phyloP scores from a whole-genome alignment of 257 asterid genomes.

The Cruciata laevipes region DNA sequence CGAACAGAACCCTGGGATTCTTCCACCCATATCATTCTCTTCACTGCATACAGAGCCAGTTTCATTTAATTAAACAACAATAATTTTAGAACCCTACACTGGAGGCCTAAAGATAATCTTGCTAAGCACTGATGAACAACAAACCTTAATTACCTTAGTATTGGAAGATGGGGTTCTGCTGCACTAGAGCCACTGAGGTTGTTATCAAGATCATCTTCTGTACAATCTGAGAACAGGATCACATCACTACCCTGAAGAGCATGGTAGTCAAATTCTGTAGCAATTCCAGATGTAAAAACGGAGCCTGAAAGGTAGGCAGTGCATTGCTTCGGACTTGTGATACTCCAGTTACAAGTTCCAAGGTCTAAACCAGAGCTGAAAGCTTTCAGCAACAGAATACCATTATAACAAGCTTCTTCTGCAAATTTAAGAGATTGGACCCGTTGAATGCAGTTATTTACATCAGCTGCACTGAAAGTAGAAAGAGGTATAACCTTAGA shows the following conservation, averaged over 20 bases:
- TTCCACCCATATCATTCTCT: conserved; percentile 27
- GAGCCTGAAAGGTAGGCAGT: conserved; percentile 64
- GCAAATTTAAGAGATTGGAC: conserved; percentile 64
- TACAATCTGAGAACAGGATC: conserved; percentile 57
- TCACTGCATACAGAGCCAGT: conserved; percentile 16
- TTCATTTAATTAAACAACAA: background rate
- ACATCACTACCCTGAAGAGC: conserved; percentile 60
- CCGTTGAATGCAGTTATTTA: conserved; percentile 68
- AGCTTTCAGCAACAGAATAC: conserved; percentile 58
- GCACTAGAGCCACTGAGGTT: conserved; percentile 21
- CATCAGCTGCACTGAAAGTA: conserved; percentile 75
- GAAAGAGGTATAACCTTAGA: conserved; percentile 20
- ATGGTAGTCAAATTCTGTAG: conserved; percentile 51
- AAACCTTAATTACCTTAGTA: conserved; percentile 32
- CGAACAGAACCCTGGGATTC: conserved; percentile 21
- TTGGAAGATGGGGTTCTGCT: conserved; percentile 20
- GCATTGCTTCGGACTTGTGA: conserved; percentile 54
- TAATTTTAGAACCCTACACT: background rate
- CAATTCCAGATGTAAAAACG: conserved; percentile 39
- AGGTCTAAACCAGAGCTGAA: conserved; percentile 86
- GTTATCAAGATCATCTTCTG: conserved; percentile 29
- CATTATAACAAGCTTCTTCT: conserved; percentile 84
- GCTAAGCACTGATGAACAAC: conserved; percentile 3
- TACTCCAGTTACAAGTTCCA: conserved; percentile 87
- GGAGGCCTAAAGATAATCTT: background rate